Percentiles rank a stretch among this genome's conserved stretches.
Conservation (phyloP, 176 grass and related monocot genomes). For the Typha latifolia region DNA sequence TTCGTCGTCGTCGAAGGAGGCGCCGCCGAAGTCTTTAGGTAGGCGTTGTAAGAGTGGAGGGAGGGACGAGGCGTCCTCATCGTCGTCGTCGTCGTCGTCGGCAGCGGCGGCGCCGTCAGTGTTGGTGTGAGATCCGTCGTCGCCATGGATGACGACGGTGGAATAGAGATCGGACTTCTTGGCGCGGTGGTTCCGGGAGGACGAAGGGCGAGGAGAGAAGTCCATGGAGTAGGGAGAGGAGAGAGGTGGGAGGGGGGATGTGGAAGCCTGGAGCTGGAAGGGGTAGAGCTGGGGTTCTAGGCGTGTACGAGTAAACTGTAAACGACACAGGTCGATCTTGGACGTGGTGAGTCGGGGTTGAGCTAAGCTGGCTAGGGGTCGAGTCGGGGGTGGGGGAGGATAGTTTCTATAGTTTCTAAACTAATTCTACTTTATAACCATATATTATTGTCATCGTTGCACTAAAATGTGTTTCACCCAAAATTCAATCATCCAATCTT, state of each 20-base stretch:
- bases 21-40: conserved; percentile 95
- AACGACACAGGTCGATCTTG: background rate
- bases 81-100: conserved; percentile 32
- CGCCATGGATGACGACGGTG: conserved; percentile 67
- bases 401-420: too few species aligned
- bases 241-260: background rate
- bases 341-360: background rate
- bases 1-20: conserved; percentile 74
- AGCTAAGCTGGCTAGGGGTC: too few species aligned
- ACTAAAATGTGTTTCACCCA: too few species aligned
- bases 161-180: conserved; percentile 68
- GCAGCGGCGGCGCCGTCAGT: conserved; percentile 11
- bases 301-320: background rate
- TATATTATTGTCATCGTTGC: too few species aligned
- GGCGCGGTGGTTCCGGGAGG: conserved; percentile 23
- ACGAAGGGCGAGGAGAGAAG: conserved; percentile 58
- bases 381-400: too few species aligned
- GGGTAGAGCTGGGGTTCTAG: background rate
- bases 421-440: too few species aligned
- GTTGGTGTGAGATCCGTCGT: conserved; percentile 16
- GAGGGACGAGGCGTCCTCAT: conserved; percentile 73
- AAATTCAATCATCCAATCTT: too few species aligned
- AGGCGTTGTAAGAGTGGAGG: conserved; percentile 97
- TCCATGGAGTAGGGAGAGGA: conserved; percentile 32
- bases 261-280: too few species aligned